Base-by-base conservation (phyloP, 1,284 basidiomycete genomes). In the Microbotryomycetes sp. region DNA sequence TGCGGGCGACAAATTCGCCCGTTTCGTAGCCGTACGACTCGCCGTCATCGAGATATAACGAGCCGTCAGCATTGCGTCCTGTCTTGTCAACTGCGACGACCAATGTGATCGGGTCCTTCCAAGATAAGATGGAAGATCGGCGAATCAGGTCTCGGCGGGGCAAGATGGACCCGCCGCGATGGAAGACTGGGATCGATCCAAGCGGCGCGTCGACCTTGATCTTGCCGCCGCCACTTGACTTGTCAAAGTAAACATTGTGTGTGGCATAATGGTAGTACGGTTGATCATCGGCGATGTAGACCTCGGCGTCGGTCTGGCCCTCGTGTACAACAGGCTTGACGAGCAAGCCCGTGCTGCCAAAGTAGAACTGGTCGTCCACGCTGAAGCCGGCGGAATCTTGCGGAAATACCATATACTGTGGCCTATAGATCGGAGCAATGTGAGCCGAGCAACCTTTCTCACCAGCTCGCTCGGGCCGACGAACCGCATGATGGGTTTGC, bases 211-310 rank as follows among this genome's bases (percentile, higher is more conserved):
- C 79, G 22, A 97, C 82, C 1, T 82, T 87, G 71, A 94, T 79
- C 58, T 79, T 77, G 12, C 71, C 65, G 67, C 85, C 86, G 64
- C 84, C 82, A 63, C 82, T 80, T 12, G 81, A 73, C 1, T 82
- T 72, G 23, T 86, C 86, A 45, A 83, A 85, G 78, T 90, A 85
- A 50, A 84, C 76, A 16, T 81, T 72, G 72, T 84, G 77, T 46
- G 81, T 84, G 78, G 92, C 90, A 78, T 94, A 98, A 78, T 97
- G 86, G 76, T 97, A 98, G 81, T 97, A 97, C 3, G 92, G 86
- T 85, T 89, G 67, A 66, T 90, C 83, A 71, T 97, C 94, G 2
- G 89, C 82, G 32, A 98, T 82, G 76, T 97, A 97, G 1, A 98
- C 81, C 3, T 83, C 80, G 1, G 86, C 81, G 67, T 86, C 83